Percentiles rank a stretch among this genome's conserved stretches.
Conservation (phyloP, 2,329 filamentous ascomycete genomes). For the Eurotiales sp. region DNA sequence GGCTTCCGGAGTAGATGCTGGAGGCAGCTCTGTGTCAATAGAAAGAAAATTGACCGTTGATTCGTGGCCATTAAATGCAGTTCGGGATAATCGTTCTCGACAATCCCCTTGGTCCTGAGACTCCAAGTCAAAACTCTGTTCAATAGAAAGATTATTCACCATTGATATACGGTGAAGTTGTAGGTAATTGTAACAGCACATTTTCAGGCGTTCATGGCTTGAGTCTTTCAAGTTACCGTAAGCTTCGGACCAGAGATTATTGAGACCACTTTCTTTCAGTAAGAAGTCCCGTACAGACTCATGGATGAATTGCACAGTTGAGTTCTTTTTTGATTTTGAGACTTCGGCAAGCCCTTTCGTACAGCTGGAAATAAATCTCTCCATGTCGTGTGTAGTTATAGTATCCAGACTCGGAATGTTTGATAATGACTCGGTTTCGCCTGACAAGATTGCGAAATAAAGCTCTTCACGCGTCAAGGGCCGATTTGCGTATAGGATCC, state of each 20-base stretch:
- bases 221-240: slow-evolving; percentile 15
- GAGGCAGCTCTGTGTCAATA: neutral
- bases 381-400: neutral
- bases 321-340: slow-evolving; percentile 25
- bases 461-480: neutral
- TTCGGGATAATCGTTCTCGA: too few relatives aligned
- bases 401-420: neutral
- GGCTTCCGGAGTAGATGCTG: neutral
- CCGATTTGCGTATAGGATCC: neutral
- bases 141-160: too few relatives aligned
- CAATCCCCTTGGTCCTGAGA: too few relatives aligned
- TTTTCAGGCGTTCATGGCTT: slow-evolving; percentile 42
- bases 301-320: slow-evolving; percentile 46
- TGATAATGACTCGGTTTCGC: neutral
- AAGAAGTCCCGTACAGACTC: slow-evolving; percentile 42
- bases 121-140: too few relatives aligned
- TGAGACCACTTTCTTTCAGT: slow-evolving; percentile 32
- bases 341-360: slow-evolving; percentile 45
- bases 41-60: neutral
- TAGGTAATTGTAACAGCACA: slow-evolving; percentile 44
- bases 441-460: neutral
- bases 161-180: slow-evolving; percentile 17
- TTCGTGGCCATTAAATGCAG: too few relatives aligned
- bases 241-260: slow-evolving; percentile 28
- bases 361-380: neutral